Conservation (phyloP, 495 filamentous ascomycete genomes). For the Trichoderma parareesei region DNA sequence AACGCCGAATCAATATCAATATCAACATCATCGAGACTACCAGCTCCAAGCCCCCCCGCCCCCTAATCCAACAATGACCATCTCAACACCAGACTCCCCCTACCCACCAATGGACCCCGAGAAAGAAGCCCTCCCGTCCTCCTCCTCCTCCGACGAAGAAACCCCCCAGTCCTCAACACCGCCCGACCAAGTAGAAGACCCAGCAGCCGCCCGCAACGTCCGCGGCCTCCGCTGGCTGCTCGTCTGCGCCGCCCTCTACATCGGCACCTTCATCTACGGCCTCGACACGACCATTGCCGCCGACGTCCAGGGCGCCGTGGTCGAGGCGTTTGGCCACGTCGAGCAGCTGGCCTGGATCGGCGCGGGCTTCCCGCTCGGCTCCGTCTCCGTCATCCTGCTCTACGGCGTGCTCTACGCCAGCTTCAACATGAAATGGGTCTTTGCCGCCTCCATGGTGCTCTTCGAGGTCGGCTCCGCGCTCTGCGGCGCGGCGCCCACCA, state of each 20-base stretch:
- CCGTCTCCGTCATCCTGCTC: conserved; percentile 38
- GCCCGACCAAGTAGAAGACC: too few relatives aligned
- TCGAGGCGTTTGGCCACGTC: conserved; percentile 41
- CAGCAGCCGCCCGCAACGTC: conserved; percentile 8
- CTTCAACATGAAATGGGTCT: conserved; percentile 48
- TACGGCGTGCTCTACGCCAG: conserved; percentile 33
- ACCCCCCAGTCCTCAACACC: conserved; percentile 5
- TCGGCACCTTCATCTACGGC: conserved; percentile 44
- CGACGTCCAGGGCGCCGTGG: conserved; percentile 46
- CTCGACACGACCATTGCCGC: conserved; percentile 58
- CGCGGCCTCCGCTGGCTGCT: conserved; percentile 31
- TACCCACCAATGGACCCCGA: background rate
- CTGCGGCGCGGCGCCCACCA: conserved; percentile 45
- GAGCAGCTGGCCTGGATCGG: conserved; percentile 50
- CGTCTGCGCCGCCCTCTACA: conserved; percentile 37
- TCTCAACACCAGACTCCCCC: background rate
- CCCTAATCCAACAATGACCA: background rate
- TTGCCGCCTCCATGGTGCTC: conserved; percentile 34
- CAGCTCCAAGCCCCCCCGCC: too few relatives aligned
- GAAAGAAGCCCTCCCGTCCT: background rate
- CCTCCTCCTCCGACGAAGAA: conserved; percentile 2
- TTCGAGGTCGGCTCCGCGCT: conserved; percentile 47
- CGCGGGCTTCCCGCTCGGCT: conserved; percentile 45
- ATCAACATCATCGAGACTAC: too few relatives aligned
- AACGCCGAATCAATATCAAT: too few relatives aligned